Base-by-base conservation (phyloP, 805 yeast species). In the Cyberlindnera mycetangii region DNA sequence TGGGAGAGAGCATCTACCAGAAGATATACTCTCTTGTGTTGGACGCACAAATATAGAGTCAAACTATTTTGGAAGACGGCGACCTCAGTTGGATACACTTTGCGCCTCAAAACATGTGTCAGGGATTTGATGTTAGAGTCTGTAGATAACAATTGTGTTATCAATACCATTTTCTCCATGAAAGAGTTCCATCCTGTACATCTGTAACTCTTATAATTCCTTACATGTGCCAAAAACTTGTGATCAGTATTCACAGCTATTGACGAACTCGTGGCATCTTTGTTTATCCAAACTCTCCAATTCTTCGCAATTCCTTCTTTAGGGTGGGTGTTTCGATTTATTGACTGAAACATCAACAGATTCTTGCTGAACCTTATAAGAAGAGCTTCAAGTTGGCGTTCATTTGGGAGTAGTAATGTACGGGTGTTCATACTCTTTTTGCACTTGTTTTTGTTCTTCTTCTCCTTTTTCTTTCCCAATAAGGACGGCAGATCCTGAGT, bases 91-190 rank as follows among this genome's bases (percentile, higher is more conserved):
- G 44, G 44, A 31, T 24, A 34, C 2, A 41, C 18, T 10, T 27
- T 22, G 3, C 20, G 19, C 27, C 30, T 27, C 16, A 41, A 30
- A 5, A 41, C 22, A 30, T 41, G 44, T 15, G 32, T 28, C n/a
- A 28, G 28, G n/a, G 20, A 10, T 6, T 28, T 24, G n/a, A 8
- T 7, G 3, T 21, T 4, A 8, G 38, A 19, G 3, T 14, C 19
- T 16, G 15, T 15, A 4, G 21, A 19, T 17, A 37, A 28, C 18
- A 38, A 24, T 4, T 30, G 20, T 2, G 41, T 15, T 5, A 38
- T 17, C 11, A 31, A 16, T 3, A 22, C 41, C 41, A 38, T 38
- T 11, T 30, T 31, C 16, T 21, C 8, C 17, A 31, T 38, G 24
- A 38, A 38, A 15, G 15, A 9, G 2, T 15, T 20, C 41, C 41